Conservation (phyloP, 2,329 filamentous ascomycete genomes). For the Colletotrichum cereale region DNA sequence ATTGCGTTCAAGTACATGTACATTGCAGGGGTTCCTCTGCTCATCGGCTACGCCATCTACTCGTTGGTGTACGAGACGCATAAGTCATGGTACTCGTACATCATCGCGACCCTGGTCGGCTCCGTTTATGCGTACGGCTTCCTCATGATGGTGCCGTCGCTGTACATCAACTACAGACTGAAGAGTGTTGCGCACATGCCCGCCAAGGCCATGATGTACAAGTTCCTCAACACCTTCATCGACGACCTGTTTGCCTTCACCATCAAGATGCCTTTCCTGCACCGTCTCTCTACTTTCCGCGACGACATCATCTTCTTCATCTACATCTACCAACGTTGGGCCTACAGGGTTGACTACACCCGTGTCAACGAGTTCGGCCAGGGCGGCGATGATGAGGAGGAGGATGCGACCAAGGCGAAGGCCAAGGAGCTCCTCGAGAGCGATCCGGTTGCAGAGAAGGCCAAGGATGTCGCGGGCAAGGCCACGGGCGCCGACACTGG, state of each 20-base stretch:
- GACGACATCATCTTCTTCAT: slow-evolving; percentile 99
- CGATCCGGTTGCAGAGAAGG: slow-evolving; percentile 51
- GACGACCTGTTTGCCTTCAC: slow-evolving; percentile 99
- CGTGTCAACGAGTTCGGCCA: slow-evolving; percentile 98
- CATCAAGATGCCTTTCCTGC: slow-evolving; percentile 98
- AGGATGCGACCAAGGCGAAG: slow-evolving; percentile 55
- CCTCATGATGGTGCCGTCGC: slow-evolving; percentile 96
- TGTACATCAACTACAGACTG: slow-evolving; percentile 99
- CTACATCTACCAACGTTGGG: slow-evolving; percentile 94
- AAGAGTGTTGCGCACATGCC: slow-evolving; percentile 98
- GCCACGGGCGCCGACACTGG: slow-evolving; percentile 64
- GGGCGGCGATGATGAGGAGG: slow-evolving; percentile 89
- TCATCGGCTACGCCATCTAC: slow-evolving; percentile 91
- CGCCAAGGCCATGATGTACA: slow-evolving; percentile 95
- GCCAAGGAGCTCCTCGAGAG: slow-evolving; percentile 49
- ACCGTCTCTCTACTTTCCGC: slow-evolving; percentile 89
- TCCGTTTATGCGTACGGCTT: slow-evolving; percentile 98
- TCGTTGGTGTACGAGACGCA: slow-evolving; percentile 92
- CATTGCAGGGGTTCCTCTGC: slow-evolving; percentile 87
- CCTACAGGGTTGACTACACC: slow-evolving; percentile 91
- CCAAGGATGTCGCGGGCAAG: slow-evolving; percentile 51
- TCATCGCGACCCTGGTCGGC: slow-evolving; percentile 94
- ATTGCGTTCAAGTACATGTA: slow-evolving; percentile 99
- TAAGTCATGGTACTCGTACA: slow-evolving; percentile 98
- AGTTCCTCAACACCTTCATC: slow-evolving; percentile 98